phyloP scores from a whole-genome alignment of 345 rosid species.

The Dipteronia dyeriana region DNA sequence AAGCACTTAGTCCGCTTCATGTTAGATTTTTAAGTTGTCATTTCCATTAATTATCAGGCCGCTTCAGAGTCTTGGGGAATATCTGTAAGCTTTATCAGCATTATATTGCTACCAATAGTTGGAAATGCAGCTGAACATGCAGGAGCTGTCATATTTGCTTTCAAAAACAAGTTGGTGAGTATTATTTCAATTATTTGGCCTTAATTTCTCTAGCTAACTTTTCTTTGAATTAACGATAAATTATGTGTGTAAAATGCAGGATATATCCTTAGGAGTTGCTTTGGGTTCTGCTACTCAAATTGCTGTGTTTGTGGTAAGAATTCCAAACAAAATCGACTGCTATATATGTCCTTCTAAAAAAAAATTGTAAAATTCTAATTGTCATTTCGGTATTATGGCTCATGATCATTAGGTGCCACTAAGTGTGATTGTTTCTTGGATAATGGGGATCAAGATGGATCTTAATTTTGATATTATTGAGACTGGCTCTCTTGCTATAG shows the following conservation, averaged over 20 bases:
- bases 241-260: conserved; percentile 42
- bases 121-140: conserved; percentile 98
- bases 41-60: conserved; percentile 35
- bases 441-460: conserved; percentile 75
- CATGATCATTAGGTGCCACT: conserved; percentile 58
- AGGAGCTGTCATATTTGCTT: conserved; percentile 91
- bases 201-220: neutral
- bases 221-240: neutral
- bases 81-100: conserved; percentile 86
- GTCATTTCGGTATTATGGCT: neutral
- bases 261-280: conserved; percentile 83
- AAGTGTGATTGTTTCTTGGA: conserved; percentile 70
- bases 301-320: conserved; percentile 74
- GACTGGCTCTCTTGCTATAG: conserved; percentile 73
- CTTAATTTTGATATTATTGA: conserved; percentile 79
- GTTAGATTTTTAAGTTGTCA: neutral
- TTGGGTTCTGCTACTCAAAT: conserved; percentile 92
- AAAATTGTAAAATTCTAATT: neutral
- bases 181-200: too few species aligned
- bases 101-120: conserved; percentile 84
- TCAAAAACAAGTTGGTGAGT: conserved; percentile 83
- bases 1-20: too few species aligned
- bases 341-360: too few species aligned
- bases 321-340: neutral
- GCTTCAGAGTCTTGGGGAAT: conserved; percentile 89